Conservation (phyloP, 2,329 filamentous ascomycete species). For the Paecilomyces dactylethromorphus region DNA sequence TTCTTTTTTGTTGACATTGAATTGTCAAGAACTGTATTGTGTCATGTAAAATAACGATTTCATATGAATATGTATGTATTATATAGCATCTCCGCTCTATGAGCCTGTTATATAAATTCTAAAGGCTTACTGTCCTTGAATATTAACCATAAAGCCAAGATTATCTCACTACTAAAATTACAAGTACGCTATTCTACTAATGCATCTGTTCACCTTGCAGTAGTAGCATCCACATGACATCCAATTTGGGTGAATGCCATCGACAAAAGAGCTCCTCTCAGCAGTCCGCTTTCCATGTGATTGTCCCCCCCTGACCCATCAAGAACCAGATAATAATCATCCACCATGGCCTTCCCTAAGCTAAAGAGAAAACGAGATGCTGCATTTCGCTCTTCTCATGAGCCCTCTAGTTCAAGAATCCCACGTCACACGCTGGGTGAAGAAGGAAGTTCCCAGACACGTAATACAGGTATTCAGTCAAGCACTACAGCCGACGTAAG, state of each 20-base stretch:
- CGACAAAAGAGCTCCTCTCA: neutral
- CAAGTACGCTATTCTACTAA: too few relatives aligned
- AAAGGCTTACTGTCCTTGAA: neutral
- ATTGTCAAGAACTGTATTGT: neutral
- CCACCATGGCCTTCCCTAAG: neutral
- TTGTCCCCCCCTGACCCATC: neutral
- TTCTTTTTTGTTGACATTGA: neutral
- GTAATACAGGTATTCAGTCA: neutral
- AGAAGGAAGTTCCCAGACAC: neutral
- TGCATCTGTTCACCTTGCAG: neutral
- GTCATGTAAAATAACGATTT: neutral
- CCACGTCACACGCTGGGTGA: slow-evolving; percentile 1
- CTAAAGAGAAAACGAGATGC: slow-evolving; percentile 6
- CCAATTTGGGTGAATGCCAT: neutral
- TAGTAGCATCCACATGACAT: neutral
- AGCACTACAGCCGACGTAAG: neutral
- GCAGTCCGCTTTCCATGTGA: neutral
- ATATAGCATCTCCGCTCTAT: neutral
- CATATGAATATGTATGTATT: neutral
- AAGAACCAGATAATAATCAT: neutral
- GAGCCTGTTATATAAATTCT: neutral
- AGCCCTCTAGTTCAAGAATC: slow-evolving; percentile 1
- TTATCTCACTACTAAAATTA: neutral
- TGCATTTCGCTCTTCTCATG: neutral
- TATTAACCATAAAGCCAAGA: neutral